Evolutionary conservation across 768 basidiomycete genomes (phyloP).

Genomic region (Clitopilus passeckerianus): DNA sequence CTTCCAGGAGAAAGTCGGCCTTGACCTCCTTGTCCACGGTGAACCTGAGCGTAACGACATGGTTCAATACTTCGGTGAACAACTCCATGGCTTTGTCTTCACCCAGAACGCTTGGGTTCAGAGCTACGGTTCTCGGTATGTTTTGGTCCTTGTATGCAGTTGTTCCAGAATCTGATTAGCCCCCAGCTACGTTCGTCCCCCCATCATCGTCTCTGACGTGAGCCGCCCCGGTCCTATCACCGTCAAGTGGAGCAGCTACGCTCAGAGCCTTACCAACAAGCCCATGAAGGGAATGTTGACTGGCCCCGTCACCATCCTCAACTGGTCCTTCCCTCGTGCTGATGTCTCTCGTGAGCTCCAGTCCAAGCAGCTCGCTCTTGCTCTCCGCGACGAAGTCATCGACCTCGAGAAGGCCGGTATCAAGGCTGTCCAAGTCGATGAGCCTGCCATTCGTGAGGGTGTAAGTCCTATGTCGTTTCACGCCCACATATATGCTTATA

Average conservation of each 20-base stretch:
- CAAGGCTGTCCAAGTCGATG: conserved; percentile 97
- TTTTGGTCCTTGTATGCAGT: background rate
- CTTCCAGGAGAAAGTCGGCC: conserved; percentile 95
- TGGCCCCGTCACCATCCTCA: conserved; percentile 96
- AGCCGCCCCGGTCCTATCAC: conserved; percentile 92
- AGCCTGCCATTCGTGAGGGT: conserved; percentile 99
- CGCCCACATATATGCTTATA: conserved; percentile 5
- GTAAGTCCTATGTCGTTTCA: conserved; percentile 35
- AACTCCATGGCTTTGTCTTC: conserved; percentile 92
- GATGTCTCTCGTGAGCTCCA: conserved; percentile 95
- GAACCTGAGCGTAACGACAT: conserved; percentile 99
- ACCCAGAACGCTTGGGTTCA: conserved; percentile 99
- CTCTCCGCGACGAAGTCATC: conserved; percentile 96
- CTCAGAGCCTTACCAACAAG: conserved; percentile 86
- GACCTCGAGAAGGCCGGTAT: conserved; percentile 98
- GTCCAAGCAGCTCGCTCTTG: conserved; percentile 96
- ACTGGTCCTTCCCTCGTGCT: conserved; percentile 99
- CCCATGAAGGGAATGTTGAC: conserved; percentile 99
- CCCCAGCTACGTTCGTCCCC: conserved; percentile 88
- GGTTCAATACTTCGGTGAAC: conserved; percentile 99
- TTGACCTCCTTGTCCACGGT: conserved; percentile 97
- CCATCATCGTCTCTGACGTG: conserved; percentile 97
- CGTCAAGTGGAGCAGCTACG: conserved; percentile 94
- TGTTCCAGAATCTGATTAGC: conserved; percentile 4
- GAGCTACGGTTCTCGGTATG: conserved; percentile 94